Evolutionary conservation across 2,329 filamentous ascomycete genomes (phyloP).

Genomic region (Cordyceps fumosorosea): DNA sequence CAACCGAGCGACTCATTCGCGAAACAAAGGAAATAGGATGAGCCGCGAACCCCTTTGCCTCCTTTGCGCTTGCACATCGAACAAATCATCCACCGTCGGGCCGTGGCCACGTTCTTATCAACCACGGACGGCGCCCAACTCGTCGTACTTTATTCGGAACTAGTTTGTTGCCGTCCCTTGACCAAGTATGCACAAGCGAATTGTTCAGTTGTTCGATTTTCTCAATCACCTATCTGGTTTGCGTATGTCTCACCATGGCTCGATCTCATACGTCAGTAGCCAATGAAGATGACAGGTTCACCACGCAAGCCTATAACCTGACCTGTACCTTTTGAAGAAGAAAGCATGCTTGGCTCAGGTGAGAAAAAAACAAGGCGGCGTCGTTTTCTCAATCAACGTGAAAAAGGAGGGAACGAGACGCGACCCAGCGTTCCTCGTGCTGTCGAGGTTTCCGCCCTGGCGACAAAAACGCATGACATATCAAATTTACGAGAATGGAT

Average conservation of each 20-base stretch:
- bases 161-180: too few species aligned
- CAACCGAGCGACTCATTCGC: background rate
- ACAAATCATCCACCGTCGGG: background rate
- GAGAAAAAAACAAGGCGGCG: background rate
- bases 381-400: constrained; percentile 2
- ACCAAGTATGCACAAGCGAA: too few species aligned
- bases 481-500: background rate
- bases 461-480: background rate
- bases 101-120: background rate
- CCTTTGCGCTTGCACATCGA: background rate
- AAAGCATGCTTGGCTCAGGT: background rate
- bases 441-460: background rate
- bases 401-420: background rate
- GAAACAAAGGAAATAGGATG: background rate
- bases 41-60: background rate
- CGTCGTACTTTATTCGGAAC: too few species aligned
- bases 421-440: background rate
- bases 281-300: background rate
- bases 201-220: background rate
- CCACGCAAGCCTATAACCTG: background rate
- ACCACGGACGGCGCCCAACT: background rate
- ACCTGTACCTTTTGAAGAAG: background rate
- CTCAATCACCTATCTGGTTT: background rate
- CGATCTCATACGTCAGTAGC: background rate
- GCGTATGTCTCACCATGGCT: background rate